phyloP scores from a whole-genome alignment of 2,329 filamentous ascomycete genomes.

The Onygena corvina region DNA sequence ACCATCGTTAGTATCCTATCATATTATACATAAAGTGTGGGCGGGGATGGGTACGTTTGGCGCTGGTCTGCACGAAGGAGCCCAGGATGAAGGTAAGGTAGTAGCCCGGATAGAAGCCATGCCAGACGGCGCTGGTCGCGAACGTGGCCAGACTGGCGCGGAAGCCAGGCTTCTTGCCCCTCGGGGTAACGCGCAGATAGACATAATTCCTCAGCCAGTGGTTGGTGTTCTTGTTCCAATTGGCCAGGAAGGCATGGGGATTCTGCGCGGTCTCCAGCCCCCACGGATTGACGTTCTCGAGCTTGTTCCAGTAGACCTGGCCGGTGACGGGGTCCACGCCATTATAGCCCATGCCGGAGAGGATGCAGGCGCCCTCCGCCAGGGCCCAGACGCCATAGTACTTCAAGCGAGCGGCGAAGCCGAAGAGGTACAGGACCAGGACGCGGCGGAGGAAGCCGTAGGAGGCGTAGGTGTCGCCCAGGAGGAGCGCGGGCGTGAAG shows the following conservation, averaged over 20 bases:
- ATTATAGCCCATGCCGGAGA: conserved; percentile 87
- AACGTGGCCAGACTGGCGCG: conserved; percentile 89
- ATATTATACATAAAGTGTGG: background rate
- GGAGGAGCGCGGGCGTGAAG: conserved; percentile 53
- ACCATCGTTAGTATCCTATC: background rate
- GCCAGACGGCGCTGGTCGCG: conserved; percentile 89
- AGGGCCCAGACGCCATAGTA: conserved; percentile 95
- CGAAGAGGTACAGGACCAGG: conserved; percentile 72
- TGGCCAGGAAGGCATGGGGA: conserved; percentile 76
- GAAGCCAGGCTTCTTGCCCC: conserved; percentile 93
- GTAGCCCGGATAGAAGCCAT: conserved; percentile 95
- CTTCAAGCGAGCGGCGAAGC: conserved; percentile 70
- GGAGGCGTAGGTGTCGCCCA: conserved; percentile 53
- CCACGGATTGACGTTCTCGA: conserved; percentile 80
- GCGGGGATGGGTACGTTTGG: conserved; percentile 59
- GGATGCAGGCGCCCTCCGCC: conserved; percentile 86
- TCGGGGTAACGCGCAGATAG: conserved; percentile 86
- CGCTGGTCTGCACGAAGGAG: conserved; percentile 80
- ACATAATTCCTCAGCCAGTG: conserved; percentile 93
- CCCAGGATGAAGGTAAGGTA: conserved; percentile 83
- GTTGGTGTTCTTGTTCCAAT: conserved; percentile 99
- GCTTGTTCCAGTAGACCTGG: conserved; percentile 75
- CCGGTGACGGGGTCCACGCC: conserved; percentile 76
- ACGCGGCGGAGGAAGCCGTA: conserved; percentile 61
- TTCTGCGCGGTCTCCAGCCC: conserved; percentile 85